These are phyloP conservation scores for Allantophomopsis cytisporea DNA, from an alignment of 2,329 filamentous ascomycete genomes.

Conservation along the genomic window DNA sequence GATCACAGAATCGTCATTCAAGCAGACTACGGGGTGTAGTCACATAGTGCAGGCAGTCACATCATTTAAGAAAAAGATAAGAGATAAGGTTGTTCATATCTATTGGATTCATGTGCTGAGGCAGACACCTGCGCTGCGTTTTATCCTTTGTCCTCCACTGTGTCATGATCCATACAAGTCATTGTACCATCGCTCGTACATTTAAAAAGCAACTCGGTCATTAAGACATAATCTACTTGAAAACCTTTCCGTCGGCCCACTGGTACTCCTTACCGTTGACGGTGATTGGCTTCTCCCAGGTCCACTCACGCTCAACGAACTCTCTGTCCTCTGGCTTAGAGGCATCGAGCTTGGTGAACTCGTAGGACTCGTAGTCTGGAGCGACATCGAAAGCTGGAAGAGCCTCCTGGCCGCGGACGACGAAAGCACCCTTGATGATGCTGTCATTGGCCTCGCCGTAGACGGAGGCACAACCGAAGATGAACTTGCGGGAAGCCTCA, in stretches of 20 bases:
- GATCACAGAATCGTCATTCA: too few species aligned
- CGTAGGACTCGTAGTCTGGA: conserved; percentile 93
- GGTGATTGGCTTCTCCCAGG: conserved; percentile 74
- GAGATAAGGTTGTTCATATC: too few species aligned
- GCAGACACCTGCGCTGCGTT: too few species aligned
- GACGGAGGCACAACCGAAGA: conserved; percentile 84
- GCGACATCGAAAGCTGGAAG: conserved; percentile 87
- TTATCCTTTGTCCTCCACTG: too few species aligned
- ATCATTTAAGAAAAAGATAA: too few species aligned
- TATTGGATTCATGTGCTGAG: too few species aligned
- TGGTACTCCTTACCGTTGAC: conserved; percentile 79
- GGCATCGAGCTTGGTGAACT: conserved; percentile 92
- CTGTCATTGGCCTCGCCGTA: conserved; percentile 84
- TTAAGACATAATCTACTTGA: conserved; percentile 60
- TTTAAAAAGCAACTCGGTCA: too few species aligned
- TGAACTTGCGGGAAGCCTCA: conserved; percentile 93
- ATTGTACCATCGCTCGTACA: too few species aligned
- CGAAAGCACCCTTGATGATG: conserved; percentile 82
- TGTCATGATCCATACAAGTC: too few species aligned
- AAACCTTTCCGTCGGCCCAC: conserved; percentile 91
- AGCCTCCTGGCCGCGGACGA: conserved; percentile 85
- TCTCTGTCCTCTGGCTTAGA: conserved; percentile 72
- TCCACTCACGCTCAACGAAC: conserved; percentile 79
- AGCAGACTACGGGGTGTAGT: too few species aligned
- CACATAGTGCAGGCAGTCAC: too few species aligned